A percentile compares a stretch with the other conserved stretches of the same genome.
Conservation (phyloP, 352 stramenopile species). For the Pythium sukuiense region DNA sequence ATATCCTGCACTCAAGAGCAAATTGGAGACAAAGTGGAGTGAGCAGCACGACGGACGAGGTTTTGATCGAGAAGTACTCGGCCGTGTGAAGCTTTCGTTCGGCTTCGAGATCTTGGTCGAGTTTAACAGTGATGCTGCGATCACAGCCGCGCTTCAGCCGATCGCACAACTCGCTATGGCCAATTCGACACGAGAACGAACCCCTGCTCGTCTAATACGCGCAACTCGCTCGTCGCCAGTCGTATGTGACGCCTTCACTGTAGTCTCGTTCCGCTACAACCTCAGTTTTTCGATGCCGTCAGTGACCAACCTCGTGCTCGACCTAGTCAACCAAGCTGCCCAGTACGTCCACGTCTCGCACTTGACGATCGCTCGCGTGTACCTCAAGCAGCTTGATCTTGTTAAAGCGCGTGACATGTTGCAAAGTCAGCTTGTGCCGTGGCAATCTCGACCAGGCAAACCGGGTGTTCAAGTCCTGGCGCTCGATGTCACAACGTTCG, state of each 20-base stretch:
- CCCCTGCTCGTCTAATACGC: no score
- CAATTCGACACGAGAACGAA: background rate
- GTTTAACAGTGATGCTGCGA: constrained; percentile 15
- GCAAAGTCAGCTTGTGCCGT: constrained; percentile 15
- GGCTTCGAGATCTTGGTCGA: constrained; percentile 11
- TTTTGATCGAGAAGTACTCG: constrained; percentile 7
- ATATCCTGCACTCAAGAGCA: background rate
- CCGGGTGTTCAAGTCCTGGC: constrained; percentile 4
- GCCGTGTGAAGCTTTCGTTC: constrained; percentile 17
- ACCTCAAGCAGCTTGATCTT: constrained; percentile 11
- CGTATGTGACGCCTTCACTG: constrained; percentile 3
- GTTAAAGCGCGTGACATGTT: constrained; percentile 14
- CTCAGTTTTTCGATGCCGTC: constrained; percentile 2
- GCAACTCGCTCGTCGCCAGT: no score
- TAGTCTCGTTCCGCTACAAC: constrained; percentile 15
- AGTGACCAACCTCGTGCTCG: constrained; percentile 17
- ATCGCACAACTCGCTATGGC: constrained; percentile 8
- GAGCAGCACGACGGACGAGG: background rate
- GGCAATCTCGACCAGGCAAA: constrained; percentile 3
- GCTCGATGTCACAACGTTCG: constrained; percentile 5
- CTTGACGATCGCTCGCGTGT: constrained; percentile 6
- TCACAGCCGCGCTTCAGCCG: constrained; percentile 7
- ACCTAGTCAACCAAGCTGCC: constrained; percentile 20
- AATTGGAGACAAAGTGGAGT: constrained; percentile 1
- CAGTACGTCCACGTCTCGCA: constrained; percentile 19